Conservation (phyloP, 2,329 filamentous ascomycete species). For the Fusarium oligoseptatum region DNA sequence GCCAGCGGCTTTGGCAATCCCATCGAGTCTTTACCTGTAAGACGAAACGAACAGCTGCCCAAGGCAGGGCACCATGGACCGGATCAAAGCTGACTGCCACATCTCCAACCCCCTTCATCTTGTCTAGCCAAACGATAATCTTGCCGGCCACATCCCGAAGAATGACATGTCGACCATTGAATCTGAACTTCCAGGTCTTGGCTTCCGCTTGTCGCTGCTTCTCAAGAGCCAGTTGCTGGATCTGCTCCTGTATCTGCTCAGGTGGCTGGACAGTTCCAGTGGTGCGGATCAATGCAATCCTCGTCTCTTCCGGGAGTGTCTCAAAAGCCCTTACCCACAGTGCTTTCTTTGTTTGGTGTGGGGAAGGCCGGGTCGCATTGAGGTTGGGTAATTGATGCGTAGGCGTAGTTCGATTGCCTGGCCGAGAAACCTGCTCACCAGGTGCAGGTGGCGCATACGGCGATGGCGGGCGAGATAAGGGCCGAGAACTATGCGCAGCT, state of each 20-base stretch:
- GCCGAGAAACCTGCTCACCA: not conserved
- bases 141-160: slow-evolving; percentile 14
- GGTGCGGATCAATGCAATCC: not conserved
- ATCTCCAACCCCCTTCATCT: slow-evolving; percentile 23
- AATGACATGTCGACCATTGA: slow-evolving; percentile 7
- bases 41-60: slow-evolving; percentile 19
- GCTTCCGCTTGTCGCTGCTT: not conserved
- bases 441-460: not conserved
- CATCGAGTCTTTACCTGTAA: not conserved
- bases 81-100: slow-evolving; percentile 10
- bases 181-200: not conserved
- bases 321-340: not conserved
- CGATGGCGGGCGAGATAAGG: not conserved
- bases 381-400: not conserved
- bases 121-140: slow-evolving; percentile 10
- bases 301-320: not conserved
- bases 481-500: not conserved
- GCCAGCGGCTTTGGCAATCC: not conserved
- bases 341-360: not conserved
- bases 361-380: not conserved
- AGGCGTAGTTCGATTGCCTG: not conserved
- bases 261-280: not conserved
- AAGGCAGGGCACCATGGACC: slow-evolving; percentile 23
- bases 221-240: not conserved
- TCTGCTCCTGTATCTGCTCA: not conserved